Evolutionary conservation across 192 early-diverging fungal genomes (phyloP), one percentile per base, ranked within the genome.

Genomic region (Dissophora globulifera): DNA sequence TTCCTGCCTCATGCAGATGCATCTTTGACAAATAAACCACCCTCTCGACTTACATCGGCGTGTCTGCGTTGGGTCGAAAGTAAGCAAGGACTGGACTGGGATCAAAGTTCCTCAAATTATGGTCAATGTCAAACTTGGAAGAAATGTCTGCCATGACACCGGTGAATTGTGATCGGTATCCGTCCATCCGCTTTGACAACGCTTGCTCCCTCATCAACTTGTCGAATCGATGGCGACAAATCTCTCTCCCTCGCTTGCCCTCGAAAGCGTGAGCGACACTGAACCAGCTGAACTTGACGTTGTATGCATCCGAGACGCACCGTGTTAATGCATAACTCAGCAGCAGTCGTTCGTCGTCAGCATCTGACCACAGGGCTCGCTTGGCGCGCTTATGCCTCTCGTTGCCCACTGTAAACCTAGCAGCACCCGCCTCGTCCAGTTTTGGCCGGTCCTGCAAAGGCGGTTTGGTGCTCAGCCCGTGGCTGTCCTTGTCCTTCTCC

Each of bases 141-240:
- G 52, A 26, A 31, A 67, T 43, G 7, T 50, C 45, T 2, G 50
- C 33, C 25, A 67, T 54, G n/a, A 32, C 26, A 45, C 58, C 41
- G n/a, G 33, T 52, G 22, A 76, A 67, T 19, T 65, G 58, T 17
- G 43, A 41, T 17, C 50, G 52, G 17, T 67, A 76, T 26, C 56
- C 51, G 15, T 76, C 63, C 3, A 67, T 38, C 3, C 47, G 62
- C 7, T 66, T 59, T 2, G 43, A 32, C 1, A 54, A 22, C 1
- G 40, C 25, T 1, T 50, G 17, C 12, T 61, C 63, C 16, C 58
- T 52, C 57, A 67, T 47, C 35, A 76, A 19, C 42, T 67, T 66
- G 38, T 41, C 58, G 16, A n/a, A 60, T 25, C 72, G 72, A 50
- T 76, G 72, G 16, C 72, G 72, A 20, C 72, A 76, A 31, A 66